Percentiles rank a stretch among this genome's conserved stretches.
Evolutionary conservation across 768 basidiomycete species (phyloP).

Genomic region (Pholiota microspora): DNA sequence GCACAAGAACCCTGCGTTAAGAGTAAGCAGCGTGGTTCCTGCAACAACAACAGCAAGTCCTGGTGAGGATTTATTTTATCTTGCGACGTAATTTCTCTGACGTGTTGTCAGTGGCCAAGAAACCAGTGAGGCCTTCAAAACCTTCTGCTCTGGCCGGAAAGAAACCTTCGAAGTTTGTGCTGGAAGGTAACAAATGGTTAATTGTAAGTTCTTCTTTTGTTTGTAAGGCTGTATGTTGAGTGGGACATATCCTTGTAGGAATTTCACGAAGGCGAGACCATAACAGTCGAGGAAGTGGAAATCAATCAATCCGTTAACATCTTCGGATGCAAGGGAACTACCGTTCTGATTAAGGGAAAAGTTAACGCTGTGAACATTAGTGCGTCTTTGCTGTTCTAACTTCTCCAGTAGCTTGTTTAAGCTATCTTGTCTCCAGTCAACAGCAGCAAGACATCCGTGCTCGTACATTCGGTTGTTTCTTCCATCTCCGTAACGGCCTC

Average conservation of each 20-base stretch:
- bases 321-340: constrained; percentile 86
- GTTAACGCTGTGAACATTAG: constrained; percentile 91
- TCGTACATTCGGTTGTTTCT: constrained; percentile 93
- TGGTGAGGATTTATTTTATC: constrained; percentile 20
- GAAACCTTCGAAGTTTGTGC: constrained; percentile 84
- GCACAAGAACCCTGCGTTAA: constrained; percentile 92
- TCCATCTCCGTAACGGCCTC: constrained; percentile 86
- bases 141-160: constrained; percentile 82
- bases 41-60: constrained; percentile 30
- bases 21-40: constrained; percentile 57
- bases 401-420: constrained; percentile 1
- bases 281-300: constrained; percentile 75
- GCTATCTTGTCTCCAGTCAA: constrained; percentile 55
- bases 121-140: constrained; percentile 80
- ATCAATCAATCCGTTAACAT: constrained; percentile 85
- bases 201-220: constrained; percentile 53
- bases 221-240: neutral
- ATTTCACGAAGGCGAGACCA: constrained; percentile 81
- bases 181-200: constrained; percentile 93
- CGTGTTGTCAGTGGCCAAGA: constrained; percentile 54
- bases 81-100: too few relatives aligned
- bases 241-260: constrained; percentile 51
- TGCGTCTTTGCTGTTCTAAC: constrained; percentile 34
- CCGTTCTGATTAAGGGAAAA: constrained; percentile 86
- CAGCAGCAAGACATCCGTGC: constrained; percentile 82